Evolutionary conservation across 1,284 basidiomycete genomes (phyloP).

Genomic region (Kwoniella shivajii): DNA sequence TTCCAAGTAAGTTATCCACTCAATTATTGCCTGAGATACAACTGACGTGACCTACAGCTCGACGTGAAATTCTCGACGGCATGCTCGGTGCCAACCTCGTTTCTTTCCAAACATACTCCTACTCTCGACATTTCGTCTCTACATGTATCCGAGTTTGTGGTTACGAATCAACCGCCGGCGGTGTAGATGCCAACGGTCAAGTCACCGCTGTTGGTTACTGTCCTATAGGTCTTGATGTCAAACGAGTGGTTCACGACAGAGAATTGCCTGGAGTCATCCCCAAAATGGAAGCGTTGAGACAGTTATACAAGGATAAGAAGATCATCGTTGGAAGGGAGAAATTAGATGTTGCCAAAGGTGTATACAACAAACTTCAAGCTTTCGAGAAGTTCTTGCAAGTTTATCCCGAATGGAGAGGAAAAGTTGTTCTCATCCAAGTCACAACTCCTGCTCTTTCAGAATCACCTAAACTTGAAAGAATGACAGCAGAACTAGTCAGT

Average conservation of each 20-base stretch:
- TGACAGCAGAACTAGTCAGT: slow-evolving; percentile 91
- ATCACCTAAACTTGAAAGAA: slow-evolving; percentile 88
- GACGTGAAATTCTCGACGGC: slow-evolving; percentile 92
- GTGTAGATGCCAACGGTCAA: slow-evolving; percentile 89
- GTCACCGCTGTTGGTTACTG: slow-evolving; percentile 85
- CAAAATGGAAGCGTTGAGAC: slow-evolving; percentile 80
- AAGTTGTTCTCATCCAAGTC: slow-evolving; percentile 73
- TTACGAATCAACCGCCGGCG: slow-evolving; percentile 79
- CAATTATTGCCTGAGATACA: neutral
- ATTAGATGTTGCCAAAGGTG: slow-evolving; percentile 96
- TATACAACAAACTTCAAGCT: slow-evolving; percentile 94
- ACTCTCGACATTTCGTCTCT: slow-evolving; percentile 91
- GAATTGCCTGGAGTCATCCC: slow-evolving; percentile 79
- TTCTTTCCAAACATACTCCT: slow-evolving; percentile 97
- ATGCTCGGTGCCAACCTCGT: slow-evolving; percentile 97
- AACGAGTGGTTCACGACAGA: slow-evolving; percentile 80
- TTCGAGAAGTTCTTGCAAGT: slow-evolving; percentile 92
- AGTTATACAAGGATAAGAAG: slow-evolving; percentile 94
- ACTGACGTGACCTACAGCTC: slow-evolving; percentile 55
- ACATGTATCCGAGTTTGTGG: slow-evolving; percentile 95
- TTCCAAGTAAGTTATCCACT: slow-evolving; percentile 66
- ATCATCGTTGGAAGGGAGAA: slow-evolving; percentile 99
- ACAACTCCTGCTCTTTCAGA: slow-evolving; percentile 94
- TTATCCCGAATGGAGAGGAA: slow-evolving; percentile 95
- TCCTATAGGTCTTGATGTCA: slow-evolving; percentile 96